These are phyloP conservation scores for Terana coerulea DNA, from an alignment of 768 basidiomycete species.

Conservation along the genomic window DNA sequence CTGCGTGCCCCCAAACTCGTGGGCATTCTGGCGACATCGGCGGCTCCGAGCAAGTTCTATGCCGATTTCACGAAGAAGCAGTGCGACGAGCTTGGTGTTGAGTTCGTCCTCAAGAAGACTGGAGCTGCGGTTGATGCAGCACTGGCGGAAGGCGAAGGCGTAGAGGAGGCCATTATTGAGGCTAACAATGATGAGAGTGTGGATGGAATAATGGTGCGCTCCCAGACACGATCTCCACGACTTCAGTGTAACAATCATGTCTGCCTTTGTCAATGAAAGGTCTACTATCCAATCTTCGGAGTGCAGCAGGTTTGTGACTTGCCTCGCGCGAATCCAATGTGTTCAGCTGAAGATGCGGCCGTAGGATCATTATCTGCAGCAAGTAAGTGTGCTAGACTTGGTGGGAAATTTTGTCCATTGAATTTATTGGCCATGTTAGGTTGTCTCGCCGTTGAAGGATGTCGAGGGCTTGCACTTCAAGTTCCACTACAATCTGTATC, in stretches of 20 bases:
- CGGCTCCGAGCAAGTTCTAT: slow-evolving; percentile 76
- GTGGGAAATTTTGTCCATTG: neutral
- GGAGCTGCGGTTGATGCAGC: slow-evolving; percentile 57
- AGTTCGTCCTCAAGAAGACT: slow-evolving; percentile 74
- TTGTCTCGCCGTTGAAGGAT: slow-evolving; percentile 95
- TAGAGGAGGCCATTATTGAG: slow-evolving; percentile 94
- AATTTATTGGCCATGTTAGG: slow-evolving; percentile 34
- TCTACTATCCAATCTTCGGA: slow-evolving; percentile 97
- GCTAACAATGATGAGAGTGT: slow-evolving; percentile 85
- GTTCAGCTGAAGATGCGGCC: slow-evolving; percentile 2
- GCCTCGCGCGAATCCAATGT: slow-evolving; percentile 5
- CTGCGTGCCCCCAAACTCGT: slow-evolving; percentile 68
- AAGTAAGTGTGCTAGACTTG: slow-evolving; percentile 56
- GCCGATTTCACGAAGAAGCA: slow-evolving; percentile 91
- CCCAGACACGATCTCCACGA: too few relatives aligned
- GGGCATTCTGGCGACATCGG: slow-evolving; percentile 86
- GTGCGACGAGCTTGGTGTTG: slow-evolving; percentile 84
- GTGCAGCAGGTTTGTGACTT: slow-evolving; percentile 64
- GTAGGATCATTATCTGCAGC: slow-evolving; percentile 96
- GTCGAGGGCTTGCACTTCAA: slow-evolving; percentile 97
- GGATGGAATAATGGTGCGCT: slow-evolving; percentile 90
- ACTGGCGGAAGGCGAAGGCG: slow-evolving; percentile 77
- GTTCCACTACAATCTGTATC: slow-evolving; percentile 92
- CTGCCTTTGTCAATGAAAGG: slow-evolving; percentile 38
- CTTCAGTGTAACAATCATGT: slow-evolving; percentile 4